Conservation (phyloP, 2,329 filamentous ascomycete species). For the Leptographium wingfieldii region DNA sequence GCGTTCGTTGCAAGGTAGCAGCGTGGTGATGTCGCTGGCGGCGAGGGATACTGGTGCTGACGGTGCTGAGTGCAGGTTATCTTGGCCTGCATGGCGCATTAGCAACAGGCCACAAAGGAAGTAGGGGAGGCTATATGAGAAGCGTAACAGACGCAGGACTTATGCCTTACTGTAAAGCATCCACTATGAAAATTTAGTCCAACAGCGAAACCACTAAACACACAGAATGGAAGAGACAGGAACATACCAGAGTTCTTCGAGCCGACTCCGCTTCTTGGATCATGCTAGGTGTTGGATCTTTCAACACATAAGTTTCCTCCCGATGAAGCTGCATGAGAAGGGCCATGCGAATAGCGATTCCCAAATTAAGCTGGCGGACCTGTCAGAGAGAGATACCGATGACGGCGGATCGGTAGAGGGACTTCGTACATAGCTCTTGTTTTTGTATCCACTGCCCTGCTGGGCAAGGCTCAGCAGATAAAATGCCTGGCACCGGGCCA, state of each 20-base stretch:
- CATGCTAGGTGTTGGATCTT: slow-evolving; percentile 29
- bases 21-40: slow-evolving; percentile 39
- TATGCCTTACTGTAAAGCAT: slow-evolving; percentile 35
- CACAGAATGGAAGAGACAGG: background rate
- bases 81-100: slow-evolving; percentile 26
- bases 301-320: slow-evolving; percentile 38
- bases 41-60: slow-evolving; percentile 37
- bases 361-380: slow-evolving; percentile 36
- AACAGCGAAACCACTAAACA: background rate
- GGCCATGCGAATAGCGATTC: slow-evolving; percentile 43
- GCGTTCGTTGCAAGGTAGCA: slow-evolving; percentile 39
- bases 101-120: background rate
- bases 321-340: slow-evolving; percentile 40
- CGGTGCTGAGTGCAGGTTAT: slow-evolving; percentile 42
- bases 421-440: slow-evolving; percentile 38
- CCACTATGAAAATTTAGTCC: slow-evolving; percentile 27
- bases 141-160: background rate
- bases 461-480: slow-evolving; percentile 47
- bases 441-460: slow-evolving; percentile 40
- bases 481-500: slow-evolving; percentile 46
- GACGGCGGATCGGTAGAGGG: background rate
- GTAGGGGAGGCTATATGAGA: too few species aligned
- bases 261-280: slow-evolving; percentile 42
- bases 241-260: slow-evolving; percentile 38
- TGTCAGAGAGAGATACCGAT: background rate